phyloP scores from a whole-genome alignment of 768 basidiomycete genomes.

The Daedaleopsis sinensis region DNA sequence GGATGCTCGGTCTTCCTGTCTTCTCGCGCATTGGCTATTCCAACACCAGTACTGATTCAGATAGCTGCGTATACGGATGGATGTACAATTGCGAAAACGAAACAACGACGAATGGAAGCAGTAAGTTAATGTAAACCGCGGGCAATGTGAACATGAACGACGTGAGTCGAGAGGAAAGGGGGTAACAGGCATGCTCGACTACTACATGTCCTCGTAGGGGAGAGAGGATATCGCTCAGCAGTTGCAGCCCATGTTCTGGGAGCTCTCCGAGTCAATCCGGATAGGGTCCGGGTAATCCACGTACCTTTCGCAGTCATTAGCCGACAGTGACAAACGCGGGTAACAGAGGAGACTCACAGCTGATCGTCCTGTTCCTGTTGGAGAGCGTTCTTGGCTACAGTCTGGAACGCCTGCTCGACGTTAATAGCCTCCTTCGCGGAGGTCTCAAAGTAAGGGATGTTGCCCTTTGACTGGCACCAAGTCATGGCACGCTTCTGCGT shows the following conservation, averaged over 20 bases:
- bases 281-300: slow-evolving; percentile 99
- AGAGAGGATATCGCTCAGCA: slow-evolving; percentile 51
- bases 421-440: slow-evolving; percentile 99
- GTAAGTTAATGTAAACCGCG: slow-evolving; percentile 23
- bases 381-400: slow-evolving; percentile 98
- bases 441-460: slow-evolving; percentile 99
- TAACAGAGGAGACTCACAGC: slow-evolving; percentile 56
- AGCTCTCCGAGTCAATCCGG: slow-evolving; percentile 90
- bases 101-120: slow-evolving; percentile 18
- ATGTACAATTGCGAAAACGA: slow-evolving; percentile 23
- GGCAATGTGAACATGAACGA: slow-evolving; percentile 3
- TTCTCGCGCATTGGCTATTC: slow-evolving; percentile 7
- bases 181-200: slow-evolving; percentile 24
- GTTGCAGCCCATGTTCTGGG: slow-evolving; percentile 90
- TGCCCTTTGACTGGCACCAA: slow-evolving; percentile 99
- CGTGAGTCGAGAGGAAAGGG: slow-evolving; percentile 19
- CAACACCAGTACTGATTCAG: slow-evolving; percentile 22
- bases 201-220: background rate
- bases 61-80: slow-evolving; percentile 21
- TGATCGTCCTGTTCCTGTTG: slow-evolving; percentile 97
- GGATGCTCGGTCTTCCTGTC: background rate
- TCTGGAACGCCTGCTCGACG: slow-evolving; percentile 99
- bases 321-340: slow-evolving; percentile 11
- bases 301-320: slow-evolving; percentile 58
- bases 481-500: slow-evolving; percentile 99